Base-by-base conservation (phyloP, 768 basidiomycete species). In the Naganishia randhawae region DNA sequence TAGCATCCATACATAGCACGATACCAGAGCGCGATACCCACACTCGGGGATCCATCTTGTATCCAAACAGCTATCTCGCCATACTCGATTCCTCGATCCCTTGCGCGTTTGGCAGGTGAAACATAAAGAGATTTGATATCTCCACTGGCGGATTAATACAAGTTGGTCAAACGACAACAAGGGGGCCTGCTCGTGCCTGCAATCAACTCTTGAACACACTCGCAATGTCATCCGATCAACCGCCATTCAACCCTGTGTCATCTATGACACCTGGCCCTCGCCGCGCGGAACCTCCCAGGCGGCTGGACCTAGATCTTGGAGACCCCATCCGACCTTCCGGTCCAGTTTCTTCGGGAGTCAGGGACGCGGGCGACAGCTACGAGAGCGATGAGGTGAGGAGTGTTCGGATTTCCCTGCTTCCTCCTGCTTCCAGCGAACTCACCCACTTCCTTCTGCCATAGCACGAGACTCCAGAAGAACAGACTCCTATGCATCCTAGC, bases 401-500 rank as follows among this genome's bases (percentile, higher is more conserved):
- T 31, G 3, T 16, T 52, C 17, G 6, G 3, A 7, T 50, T 8
- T 16, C 27, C 7, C 22, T 55, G 33, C 31, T 33, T 33, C 54
- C 22, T 19, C 14, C 41, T 8, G 3, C 13, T n/a, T n/a, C 11
- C 19, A 41, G 37, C 17, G 51, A 3, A 37, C 33, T 22, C 14
- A 55, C 32, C 2, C n/a, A n/a, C n/a, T n/a, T n/a, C n/a, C n/a
- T n/a, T 33, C 14, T 31, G 54, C 41, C 10, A 55, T n/a, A 55
- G 54, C 54, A 61, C 37, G 57, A 61, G 25, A 61, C 57, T 41
- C 57, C 63, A 4, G 53, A 67, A 31, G 66, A 67, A 33, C 25
- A 32, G 22, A 67, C 66, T 10, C 66, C 66, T 25, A 55, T 67
- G 32, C 42, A 57, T 55, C 54, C 54, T 19, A 67, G 31, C 35